phyloP scores from a whole-genome alignment of 1,284 basidiomycete species.

The Wallemia hederae region DNA sequence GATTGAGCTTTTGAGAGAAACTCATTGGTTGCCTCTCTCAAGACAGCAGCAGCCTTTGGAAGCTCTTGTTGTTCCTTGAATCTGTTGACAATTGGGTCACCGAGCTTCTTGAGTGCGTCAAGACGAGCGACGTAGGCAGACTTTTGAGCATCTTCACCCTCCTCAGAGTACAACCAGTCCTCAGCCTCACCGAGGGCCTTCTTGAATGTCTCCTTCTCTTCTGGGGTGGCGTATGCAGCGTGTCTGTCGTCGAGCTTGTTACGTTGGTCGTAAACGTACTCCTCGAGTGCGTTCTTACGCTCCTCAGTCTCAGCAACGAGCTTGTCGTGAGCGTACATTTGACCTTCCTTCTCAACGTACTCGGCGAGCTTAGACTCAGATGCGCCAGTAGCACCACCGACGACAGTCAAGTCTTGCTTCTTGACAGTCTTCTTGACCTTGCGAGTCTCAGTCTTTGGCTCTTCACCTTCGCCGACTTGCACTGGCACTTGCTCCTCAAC shows the following conservation, averaged over 20 bases:
- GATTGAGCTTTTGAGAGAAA: constrained; percentile 56
- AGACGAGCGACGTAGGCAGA: constrained; percentile 56
- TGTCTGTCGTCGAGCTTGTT: constrained; percentile 68
- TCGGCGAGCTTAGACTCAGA: constrained; percentile 32
- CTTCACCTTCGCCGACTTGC: constrained; percentile 32
- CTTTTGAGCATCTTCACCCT: constrained; percentile 78
- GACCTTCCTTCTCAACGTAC: constrained; percentile 44
- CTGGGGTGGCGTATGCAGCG: constrained; percentile 33
- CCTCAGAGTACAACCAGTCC: constrained; percentile 83
- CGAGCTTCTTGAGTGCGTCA: constrained; percentile 46
- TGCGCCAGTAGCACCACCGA: constrained; percentile 31
- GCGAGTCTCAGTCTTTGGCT: constrained; percentile 32
- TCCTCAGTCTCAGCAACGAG: constrained; percentile 87
- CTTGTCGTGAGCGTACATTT: constrained; percentile 70
- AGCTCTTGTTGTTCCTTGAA: constrained; percentile 55
- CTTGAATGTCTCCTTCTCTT: constrained; percentile 49
- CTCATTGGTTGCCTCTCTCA: constrained; percentile 56
- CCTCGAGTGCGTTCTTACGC: constrained; percentile 84
- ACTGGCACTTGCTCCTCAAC: constrained; percentile 34
- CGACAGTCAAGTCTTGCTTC: constrained; percentile 50
- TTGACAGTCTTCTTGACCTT: constrained; percentile 33
- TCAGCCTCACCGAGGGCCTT: constrained; percentile 41
- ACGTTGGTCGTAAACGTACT: constrained; percentile 82
- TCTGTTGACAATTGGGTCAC: constrained; percentile 53
- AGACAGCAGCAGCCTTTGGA: constrained; percentile 32